A percentile compares a stretch with the other conserved stretches of the same genome.
phyloP scores from a whole-genome alignment of 2,329 filamentous ascomycete genomes.

The Magnaporthiopsis rhizophila region DNA sequence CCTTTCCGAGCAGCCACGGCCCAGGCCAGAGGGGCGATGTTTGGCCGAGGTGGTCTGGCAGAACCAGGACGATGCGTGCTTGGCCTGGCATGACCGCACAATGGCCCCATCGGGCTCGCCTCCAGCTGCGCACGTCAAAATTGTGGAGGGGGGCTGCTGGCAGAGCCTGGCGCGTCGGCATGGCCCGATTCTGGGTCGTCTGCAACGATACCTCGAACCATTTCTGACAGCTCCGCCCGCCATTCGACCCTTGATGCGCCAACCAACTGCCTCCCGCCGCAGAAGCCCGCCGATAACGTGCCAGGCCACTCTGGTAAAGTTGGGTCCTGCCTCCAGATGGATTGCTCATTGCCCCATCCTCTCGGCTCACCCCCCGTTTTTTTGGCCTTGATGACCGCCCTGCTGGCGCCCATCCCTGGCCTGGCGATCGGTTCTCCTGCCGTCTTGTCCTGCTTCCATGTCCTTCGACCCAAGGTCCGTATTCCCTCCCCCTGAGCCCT shows the following conservation, averaged over 20 bases:
- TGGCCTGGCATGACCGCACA: conserved; percentile 2
- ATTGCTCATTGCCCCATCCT: neutral
- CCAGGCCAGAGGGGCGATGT: neutral
- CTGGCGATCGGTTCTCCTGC: too few species aligned
- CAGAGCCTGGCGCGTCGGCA: conserved; percentile 13
- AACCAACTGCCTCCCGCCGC: neutral
- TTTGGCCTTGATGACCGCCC: neutral
- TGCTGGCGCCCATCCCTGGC: neutral
- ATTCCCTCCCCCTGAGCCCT: neutral
- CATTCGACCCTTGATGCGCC: conserved; percentile 1
- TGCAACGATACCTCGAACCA: conserved; percentile 21
- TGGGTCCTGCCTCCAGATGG: neutral
- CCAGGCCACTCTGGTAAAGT: conserved; percentile 17
- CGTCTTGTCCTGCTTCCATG: neutral
- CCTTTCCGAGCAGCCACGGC: neutral
- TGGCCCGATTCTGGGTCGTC: conserved; percentile 22
- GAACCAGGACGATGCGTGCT: neutral
- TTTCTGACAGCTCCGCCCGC: conserved; percentile 20
- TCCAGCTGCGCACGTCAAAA: neutral
- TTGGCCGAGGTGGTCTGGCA: neutral
- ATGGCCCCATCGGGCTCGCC: conserved; percentile 1
- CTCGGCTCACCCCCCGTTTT: neutral
- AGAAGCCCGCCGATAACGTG: conserved; percentile 17
- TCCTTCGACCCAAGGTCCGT: neutral
- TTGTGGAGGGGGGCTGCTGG: neutral